These are phyloP conservation scores for Conringia planisiliqua DNA, from an alignment of 345 rosid genomes.

Conservation along the genomic window DNA sequence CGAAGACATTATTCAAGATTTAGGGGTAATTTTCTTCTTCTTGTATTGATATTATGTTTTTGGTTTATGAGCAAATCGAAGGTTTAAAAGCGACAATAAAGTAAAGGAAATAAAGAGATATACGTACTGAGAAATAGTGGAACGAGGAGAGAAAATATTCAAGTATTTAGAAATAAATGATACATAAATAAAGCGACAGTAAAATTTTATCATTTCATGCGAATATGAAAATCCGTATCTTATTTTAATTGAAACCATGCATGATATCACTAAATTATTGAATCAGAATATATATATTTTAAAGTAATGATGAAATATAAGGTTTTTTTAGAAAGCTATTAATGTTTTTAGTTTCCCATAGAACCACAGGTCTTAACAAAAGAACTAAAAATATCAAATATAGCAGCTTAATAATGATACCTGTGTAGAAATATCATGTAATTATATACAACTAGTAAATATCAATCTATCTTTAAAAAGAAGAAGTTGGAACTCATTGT, in stretches of 20 bases:
- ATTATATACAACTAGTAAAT: neutral
- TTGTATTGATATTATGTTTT: conserved; percentile 10
- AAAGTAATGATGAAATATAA: neutral
- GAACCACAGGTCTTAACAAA: too few species aligned
- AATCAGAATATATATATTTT: neutral
- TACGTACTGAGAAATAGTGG: conserved; percentile 12
- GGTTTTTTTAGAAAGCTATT: neutral
- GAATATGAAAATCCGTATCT: neutral
- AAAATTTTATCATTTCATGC: neutral
- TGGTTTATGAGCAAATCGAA: conserved; percentile 8
- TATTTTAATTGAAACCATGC: neutral
- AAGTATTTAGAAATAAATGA: conserved; percentile 10
- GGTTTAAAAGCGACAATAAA: conserved; percentile 17
- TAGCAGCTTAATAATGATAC: neutral
- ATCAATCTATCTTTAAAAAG: neutral
- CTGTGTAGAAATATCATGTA: neutral
- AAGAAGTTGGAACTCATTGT: neutral
- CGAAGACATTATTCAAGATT: conserved; percentile 10
- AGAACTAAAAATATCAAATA: neutral
- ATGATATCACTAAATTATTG: neutral
- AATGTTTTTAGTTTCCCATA: neutral
- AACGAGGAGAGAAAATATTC: neutral
- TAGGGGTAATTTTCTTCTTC: neutral
- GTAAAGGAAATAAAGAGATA: conserved; percentile 14
- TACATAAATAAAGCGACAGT: neutral